Evolutionary conservation across 768 basidiomycete genomes (phyloP).

Genomic region (Psilocybe subaeruginosa): DNA sequence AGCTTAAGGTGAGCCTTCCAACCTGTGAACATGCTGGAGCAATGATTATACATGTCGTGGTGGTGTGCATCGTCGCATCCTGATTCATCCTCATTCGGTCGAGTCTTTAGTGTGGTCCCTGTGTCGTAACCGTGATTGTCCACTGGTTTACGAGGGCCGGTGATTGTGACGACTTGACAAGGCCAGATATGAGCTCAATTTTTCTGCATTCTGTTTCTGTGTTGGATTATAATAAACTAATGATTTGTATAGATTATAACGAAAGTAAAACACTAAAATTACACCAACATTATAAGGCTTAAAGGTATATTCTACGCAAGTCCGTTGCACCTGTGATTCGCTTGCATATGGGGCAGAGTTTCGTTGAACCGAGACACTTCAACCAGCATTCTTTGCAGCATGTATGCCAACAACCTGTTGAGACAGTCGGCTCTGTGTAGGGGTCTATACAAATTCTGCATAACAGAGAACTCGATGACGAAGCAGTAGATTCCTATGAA

Average conservation of each 20-base stretch:
- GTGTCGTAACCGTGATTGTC: constrained; percentile 50
- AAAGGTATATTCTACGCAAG: constrained; percentile 76
- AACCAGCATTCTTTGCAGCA: constrained; percentile 86
- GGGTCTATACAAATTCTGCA: constrained; percentile 84
- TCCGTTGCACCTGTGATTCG: constrained; percentile 81
- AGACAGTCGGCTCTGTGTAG: constrained; percentile 77
- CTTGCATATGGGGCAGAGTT: constrained; percentile 86
- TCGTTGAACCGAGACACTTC: constrained; percentile 80
- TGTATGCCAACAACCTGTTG: constrained; percentile 88
- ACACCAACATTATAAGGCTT: constrained; percentile 11
- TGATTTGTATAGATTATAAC: constrained; percentile 7
- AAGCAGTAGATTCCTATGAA: constrained; percentile 47
- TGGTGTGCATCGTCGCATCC: constrained; percentile 47
- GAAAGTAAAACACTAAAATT: constrained; percentile 5
- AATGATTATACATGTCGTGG: constrained; percentile 74
- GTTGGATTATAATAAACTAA: constrained; percentile 11
- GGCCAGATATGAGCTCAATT: constrained; percentile 84
- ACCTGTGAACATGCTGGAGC: constrained; percentile 16
- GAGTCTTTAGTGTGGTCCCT: constrained; percentile 19
- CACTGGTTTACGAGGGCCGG: constrained; percentile 51
- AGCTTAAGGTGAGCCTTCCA: constrained; percentile 31
- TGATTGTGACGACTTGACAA: constrained; percentile 66
- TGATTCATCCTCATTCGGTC: constrained; percentile 21
- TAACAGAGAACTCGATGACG: constrained; percentile 44
- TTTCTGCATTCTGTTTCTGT: constrained; percentile 8